Evolutionary conservation across 805 yeast genomes (phyloP), one percentile per base, ranked within the genome.

Genomic region (Ogataea henricii): DNA sequence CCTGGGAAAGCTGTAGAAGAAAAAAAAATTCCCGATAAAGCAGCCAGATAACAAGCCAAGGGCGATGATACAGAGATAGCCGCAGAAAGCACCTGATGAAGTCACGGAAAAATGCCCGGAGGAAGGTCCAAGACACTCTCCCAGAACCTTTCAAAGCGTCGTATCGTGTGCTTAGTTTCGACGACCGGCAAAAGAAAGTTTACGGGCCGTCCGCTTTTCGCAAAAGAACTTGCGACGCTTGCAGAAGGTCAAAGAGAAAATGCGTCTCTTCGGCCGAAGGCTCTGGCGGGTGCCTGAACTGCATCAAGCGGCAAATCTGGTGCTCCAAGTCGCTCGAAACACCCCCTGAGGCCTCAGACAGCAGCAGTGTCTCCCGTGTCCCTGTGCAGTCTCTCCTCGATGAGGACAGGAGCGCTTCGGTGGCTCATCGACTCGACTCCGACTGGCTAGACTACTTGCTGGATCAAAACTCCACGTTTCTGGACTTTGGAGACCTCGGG

Each of bases 361-460:
- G 3, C 22, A 17, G 29, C 27, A 5, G 8, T 8, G n/a, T n/a
- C n/a, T 30, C 36, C 9, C 23, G 20, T n/a, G 23, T 20, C 8
- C 20, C 36, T 13, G 27, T 29, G 3, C 29, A 30, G 3, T 30
- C 44, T 2, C 14, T 33, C 6, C 13, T 33, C 20, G 21, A 43
- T 20, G 40, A 35, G 13, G 25, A 16, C 7, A 13, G 4, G 29
- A 21, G 3, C 13, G 4, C 27, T 23, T 10, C 20, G 6, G 6
- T 21, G 13, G 34, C 40, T 3, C 39, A 43, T 16, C 16, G 23
- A 13, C 18, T 14, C 5, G 49, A 46, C 27, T 42, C 45, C 2
- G 49, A 46, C 21, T 46, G 49, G 49, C 29, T 46, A 30, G 41
- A 46, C 20, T 33, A 29, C 14, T 46, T 46, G 16, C 36, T 46